A percentile compares a stretch with the other conserved stretches of the same genome.
phyloP scores from a whole-genome alignment of 1,284 basidiomycete species.

The Rhodotorula sp. region DNA sequence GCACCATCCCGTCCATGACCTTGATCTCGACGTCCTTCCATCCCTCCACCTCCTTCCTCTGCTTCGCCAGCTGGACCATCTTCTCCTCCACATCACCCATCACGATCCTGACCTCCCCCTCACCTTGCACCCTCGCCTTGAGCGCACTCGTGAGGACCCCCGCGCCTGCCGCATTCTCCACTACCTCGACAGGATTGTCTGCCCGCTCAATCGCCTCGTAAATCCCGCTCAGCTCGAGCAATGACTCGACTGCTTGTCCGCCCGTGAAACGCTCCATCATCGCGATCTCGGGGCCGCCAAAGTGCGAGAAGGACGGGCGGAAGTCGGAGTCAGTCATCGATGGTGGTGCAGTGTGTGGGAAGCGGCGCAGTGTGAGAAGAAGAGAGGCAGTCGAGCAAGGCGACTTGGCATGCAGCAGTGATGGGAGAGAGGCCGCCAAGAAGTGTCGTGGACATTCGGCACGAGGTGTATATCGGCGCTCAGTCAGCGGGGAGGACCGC shows the following conservation, averaged over 20 bases:
- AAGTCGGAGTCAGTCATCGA: background rate
- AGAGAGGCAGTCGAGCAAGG: too few relatives aligned
- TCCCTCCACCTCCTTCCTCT: background rate
- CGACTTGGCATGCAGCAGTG: too few relatives aligned
- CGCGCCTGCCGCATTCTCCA: slow-evolving; percentile 6
- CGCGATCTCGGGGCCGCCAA: background rate
- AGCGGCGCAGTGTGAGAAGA: too few relatives aligned
- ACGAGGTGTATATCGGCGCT: too few relatives aligned
- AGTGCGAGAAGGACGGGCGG: background rate
- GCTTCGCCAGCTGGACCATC: slow-evolving; percentile 5
- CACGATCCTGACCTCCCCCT: background rate
- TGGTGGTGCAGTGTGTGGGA: too few relatives aligned
- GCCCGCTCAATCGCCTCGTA: background rate
- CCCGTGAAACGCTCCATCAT: slow-evolving; percentile 8
- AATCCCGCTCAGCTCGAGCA: slow-evolving; percentile 3
- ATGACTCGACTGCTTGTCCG: background rate
- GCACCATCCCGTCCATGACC: slow-evolving; percentile 5
- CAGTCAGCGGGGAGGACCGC: too few relatives aligned
- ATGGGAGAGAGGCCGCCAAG: too few relatives aligned
- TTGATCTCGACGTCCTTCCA: slow-evolving; percentile 1
- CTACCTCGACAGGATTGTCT: background rate
- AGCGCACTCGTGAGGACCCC: background rate
- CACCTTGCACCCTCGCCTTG: background rate
- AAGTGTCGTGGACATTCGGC: too few relatives aligned
- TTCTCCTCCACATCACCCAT: slow-evolving; percentile 7